Base-by-base conservation (phyloP, 371 early-diverging fungal genomes). In the Syncephalastrum racemosum region DNA sequence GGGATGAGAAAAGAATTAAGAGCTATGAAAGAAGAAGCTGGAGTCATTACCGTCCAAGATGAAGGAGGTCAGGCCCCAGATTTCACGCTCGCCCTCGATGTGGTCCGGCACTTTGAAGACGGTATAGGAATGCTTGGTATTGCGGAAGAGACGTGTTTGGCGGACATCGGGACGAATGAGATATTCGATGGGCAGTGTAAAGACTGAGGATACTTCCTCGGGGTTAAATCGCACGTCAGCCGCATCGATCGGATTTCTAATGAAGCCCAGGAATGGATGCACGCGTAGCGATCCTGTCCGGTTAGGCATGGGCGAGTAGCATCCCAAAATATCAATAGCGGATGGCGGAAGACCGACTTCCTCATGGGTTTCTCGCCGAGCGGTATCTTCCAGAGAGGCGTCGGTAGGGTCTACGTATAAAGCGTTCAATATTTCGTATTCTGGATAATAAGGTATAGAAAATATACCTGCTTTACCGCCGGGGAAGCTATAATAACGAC, bases 21-120 rank as follows among this genome's bases (percentile, higher is more conserved):
- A 49, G 18, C 4, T 27, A 18, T 3, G 22, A 47, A 22, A 47
- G 14, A 18, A 3, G 25, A 22, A 6, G 20, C 19, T 19, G n/a
- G 48, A 23, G 6, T 22, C 22, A 25, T 55, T 77, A 67, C 85
- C 84, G 53, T 90, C 75, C 48, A 94, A 56, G 16, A 93, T 82
- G 67, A 84, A 91, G 4, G 90, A 91, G 3, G 95, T 95, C 56
- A 95, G 60, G 1, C 93, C 93, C 93, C 93, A 93, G n/a, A 93
- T 77, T 16, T 81, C 75, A 24, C 67, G 64, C 14, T 71, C 80
- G 1, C 66, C 77, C 44, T 79, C 70, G 15, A 74, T 60, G 12
- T 58, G 44, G 13, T 82, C 67, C 27, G 89, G 87, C 4, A 78
- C 80, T 40, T 70, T 60, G 66, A 83, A 90, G 1, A 78, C 79